Conservation (phyloP, 176 grass and related monocot genomes). For the Rhynchospora breviuscula region DNA sequence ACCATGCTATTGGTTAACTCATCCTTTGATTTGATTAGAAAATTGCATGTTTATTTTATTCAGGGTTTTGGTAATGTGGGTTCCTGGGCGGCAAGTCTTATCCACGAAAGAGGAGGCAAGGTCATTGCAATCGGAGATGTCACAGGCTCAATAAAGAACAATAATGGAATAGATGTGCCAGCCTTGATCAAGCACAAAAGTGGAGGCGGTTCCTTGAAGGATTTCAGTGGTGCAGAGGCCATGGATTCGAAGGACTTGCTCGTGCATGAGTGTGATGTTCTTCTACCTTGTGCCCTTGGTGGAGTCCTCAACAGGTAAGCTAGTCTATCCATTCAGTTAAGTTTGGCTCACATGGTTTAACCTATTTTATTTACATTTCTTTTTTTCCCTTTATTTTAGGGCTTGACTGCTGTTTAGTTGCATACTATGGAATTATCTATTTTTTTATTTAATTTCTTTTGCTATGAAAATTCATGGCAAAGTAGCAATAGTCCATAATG, state of each 20-base stretch:
- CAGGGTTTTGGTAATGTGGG: conserved; percentile 98
- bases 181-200: conserved; percentile 52
- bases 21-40: neutral
- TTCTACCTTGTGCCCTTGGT: conserved; percentile 79
- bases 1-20: neutral
- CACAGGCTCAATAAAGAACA: conserved; percentile 62
- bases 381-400: neutral
- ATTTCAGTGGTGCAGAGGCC: conserved; percentile 55
- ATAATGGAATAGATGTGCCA: conserved; percentile 64
- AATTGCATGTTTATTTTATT: neutral
- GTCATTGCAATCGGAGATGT: conserved; percentile 85
- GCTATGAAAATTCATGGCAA: neutral
- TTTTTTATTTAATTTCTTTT: neutral
- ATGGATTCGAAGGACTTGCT: conserved; percentile 63
- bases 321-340: neutral
- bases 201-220: conserved; percentile 51
- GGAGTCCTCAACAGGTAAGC: conserved; percentile 79
- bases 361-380: neutral
- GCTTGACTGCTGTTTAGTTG: neutral
- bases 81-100: conserved; percentile 77
- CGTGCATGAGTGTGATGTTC: conserved; percentile 80
- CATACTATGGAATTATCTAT: neutral
- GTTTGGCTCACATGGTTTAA: neutral
- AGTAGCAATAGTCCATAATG: neutral
- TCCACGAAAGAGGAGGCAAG: conserved; percentile 86